Evolutionary conservation across 106 monocot species (phyloP), one percentile per base, ranked within the genome.

Genomic region (Dendrobium officinale): DNA sequence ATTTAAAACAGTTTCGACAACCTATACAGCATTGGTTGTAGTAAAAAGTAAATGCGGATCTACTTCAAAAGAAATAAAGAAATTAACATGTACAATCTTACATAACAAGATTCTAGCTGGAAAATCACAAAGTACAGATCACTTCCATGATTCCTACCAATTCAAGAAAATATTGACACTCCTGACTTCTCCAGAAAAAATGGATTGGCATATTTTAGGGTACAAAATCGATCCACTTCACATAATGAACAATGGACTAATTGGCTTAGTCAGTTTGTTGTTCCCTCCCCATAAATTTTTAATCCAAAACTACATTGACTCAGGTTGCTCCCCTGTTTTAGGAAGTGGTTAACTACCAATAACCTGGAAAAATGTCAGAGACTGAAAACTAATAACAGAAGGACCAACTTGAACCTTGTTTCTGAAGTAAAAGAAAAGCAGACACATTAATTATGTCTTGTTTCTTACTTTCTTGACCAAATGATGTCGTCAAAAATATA

Each of bases 1-100:
- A 43, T 94, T 87, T 45, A 91, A 55, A 83, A 89, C 75, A 56
- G 79, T 79, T 85, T 94, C 94, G 6, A 94, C 78, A 82, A 94
- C 89, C 91, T 94, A 78, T n/a, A 44, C 24, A 42, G 2, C 6
- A 48, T 49, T 54, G 37, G 44, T 26, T 20, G 10, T 3, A 68
- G 29, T 9, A 27, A 31, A 68, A 68, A 9, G 68, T 29, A 29
- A 68, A 68, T 68, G 29, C 13, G 0, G 27, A 31, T 68, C 3
- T 68, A 29, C 68, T 29, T 68, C 68, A 68, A 68, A 58, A 58
- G 20, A 20, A 9, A 31, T 31, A 58, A 58, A 58, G 1, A 58
- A 58, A 16, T 2, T 37, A 58, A 16, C 13, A 58, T 17, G 13
- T 58, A 47, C 48, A 48, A 48, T 48, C 7, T 48, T 48, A 48